Base-by-base conservation (phyloP, 768 basidiomycete species). In the Gymnopilus dilepis region DNA sequence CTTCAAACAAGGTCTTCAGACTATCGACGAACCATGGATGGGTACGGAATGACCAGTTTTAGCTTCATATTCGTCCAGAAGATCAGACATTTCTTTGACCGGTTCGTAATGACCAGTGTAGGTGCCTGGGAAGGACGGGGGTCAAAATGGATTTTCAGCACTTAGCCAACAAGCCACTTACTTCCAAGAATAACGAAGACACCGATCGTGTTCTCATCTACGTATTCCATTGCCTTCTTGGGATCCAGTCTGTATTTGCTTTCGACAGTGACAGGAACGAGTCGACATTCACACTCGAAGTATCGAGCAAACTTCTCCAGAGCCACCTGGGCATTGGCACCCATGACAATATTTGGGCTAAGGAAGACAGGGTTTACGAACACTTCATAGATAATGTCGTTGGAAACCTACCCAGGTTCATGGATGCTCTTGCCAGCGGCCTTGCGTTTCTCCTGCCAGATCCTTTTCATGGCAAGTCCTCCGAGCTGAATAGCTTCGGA, bases 51-150 rank as follows among this genome's bases (percentile, higher is more conserved):
- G 71, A 0, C 89, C 88, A 0, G 86, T 88, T 68, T 82, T 78
- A n/a, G 74, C 74, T 70, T 90, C 82, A 68, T 85, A 86, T 65
- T 85, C 82, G 66, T 89, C 87, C 43, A 89, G 78, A 9, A 92
- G 80, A 41, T 88, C 86, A 1, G 90, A 80, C 87, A 97, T 92
- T 71, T 89, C 91, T 71, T 91, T 84, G 31, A 97, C 95, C 12
- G 90, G 87, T 68, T 97, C 95, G 68, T 83, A 84, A 63, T 84
- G 83, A 1, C 90, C 90, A 15, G 90, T 90, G 70, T 90, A 91
- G 2, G 80, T 82, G 55, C 79, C 78, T 76, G 58, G 61, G 55
- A n/a, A n/a, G n/a, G n/a, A n/a, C n/a, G 24, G 38, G 41, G 81
- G 86, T 65, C 79, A 79, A n/a, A 50, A 41, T 13, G 15, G 6